Evolutionary conservation across 768 basidiomycete genomes (phyloP).

Genomic region (Lyophyllum decastes): DNA sequence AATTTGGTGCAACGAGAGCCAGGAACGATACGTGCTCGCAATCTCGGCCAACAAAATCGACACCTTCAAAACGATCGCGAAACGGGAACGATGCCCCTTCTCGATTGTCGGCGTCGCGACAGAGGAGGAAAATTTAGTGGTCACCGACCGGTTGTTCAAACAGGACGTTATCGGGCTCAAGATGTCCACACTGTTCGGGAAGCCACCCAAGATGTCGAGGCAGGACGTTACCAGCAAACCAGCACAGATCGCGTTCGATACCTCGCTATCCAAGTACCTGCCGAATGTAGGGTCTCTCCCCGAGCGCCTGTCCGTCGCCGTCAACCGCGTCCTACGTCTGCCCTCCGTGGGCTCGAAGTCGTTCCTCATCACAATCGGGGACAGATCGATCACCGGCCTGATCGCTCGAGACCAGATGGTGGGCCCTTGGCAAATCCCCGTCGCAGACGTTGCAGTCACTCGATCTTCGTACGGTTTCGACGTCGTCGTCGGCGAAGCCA

Average conservation of each 20-base stretch:
- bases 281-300: constrained; percentile 39
- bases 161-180: constrained; percentile 82
- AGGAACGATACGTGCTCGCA: constrained; percentile 96
- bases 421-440: constrained; percentile 97
- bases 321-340: constrained; percentile 81
- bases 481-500: constrained; percentile 83
- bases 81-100: constrained; percentile 91
- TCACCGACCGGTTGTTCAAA: constrained; percentile 83
- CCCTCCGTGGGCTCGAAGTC: constrained; percentile 95
- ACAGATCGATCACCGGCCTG: constrained; percentile 90
- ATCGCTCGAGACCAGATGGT: constrained; percentile 99
- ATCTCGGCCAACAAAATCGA: constrained; percentile 64
- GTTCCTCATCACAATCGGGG: constrained; percentile 98
- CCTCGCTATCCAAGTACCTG: constrained; percentile 66
- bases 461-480: constrained; percentile 94
- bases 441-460: constrained; percentile 96
- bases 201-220: constrained; percentile 89
- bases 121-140: constrained; percentile 75
- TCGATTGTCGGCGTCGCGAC: constrained; percentile 91
- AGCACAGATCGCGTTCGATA: constrained; percentile 60
- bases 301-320: constrained; percentile 62
- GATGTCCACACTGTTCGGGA: constrained; percentile 97
- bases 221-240: constrained; percentile 53
- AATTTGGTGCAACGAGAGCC: constrained; percentile 99
- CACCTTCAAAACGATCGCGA: constrained; percentile 75